phyloP scores from a whole-genome alignment of 495 filamentous ascomycete genomes.

The Elasticomyces elasticus region DNA sequence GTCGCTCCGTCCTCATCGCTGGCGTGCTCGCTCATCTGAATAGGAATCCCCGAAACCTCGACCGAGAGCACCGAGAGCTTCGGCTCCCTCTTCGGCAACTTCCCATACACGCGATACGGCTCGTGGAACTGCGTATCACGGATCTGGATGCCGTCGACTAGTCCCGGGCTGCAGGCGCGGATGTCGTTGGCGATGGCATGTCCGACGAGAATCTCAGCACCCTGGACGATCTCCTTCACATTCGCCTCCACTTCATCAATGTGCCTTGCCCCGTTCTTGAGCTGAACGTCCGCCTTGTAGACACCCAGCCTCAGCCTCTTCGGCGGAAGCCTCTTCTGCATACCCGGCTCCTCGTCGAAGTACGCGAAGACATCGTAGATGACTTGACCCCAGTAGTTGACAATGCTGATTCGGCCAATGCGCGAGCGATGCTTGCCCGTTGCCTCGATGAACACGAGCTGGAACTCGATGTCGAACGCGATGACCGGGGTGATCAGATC shows the following conservation, averaged over 20 bases:
- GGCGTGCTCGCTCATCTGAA: neutral
- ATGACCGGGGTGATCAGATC: no score
- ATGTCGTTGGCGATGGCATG: neutral
- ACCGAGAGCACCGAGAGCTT: neutral
- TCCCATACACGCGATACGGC: neutral
- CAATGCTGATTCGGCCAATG: neutral
- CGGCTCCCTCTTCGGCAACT: neutral
- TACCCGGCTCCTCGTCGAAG: neutral
- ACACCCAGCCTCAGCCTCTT: neutral
- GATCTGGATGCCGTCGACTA: neutral
- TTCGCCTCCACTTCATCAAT: neutral
- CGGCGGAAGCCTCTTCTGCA: neutral
- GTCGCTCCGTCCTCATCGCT: neutral
- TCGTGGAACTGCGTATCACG: neutral
- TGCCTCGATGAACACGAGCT: no score
- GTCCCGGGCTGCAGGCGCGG: neutral
- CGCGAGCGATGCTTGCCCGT: no score
- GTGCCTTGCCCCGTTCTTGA: neutral
- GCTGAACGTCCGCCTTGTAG: neutral
- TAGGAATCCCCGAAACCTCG: neutral
- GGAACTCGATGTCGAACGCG: no score
- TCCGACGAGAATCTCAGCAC: neutral
- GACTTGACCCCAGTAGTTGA: neutral
- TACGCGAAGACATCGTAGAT: conserved; percentile 5
- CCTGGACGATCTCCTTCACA: neutral